Conservation (phyloP, 2,329 filamentous ascomycete species). For the Diaporthe amygdali region DNA sequence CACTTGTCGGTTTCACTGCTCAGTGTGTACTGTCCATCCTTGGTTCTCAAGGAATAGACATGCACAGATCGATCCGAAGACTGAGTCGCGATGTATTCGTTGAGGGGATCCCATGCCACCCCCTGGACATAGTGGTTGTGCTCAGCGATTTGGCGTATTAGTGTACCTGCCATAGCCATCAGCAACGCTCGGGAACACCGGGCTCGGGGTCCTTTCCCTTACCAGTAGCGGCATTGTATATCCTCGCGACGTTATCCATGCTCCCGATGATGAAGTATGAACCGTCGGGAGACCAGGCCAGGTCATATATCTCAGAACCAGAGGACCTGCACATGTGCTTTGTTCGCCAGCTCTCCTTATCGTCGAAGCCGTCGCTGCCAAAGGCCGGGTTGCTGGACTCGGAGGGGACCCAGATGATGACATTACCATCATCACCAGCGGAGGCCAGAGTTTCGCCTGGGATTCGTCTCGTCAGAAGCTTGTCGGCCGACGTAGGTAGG, state of each 20-base stretch:
- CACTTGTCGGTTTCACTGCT: conserved; percentile 66
- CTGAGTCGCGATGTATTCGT: conserved; percentile 97
- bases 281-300: conserved; percentile 98
- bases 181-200: background rate
- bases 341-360: conserved; percentile 95
- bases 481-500: background rate
- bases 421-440: conserved; percentile 95
- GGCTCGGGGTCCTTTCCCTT: conserved; percentile 25
- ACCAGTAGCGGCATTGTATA: conserved; percentile 95
- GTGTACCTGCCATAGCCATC: conserved; percentile 45
- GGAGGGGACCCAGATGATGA: conserved; percentile 93
- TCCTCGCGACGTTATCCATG: conserved; percentile 98
- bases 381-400: conserved; percentile 74
- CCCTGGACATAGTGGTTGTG: conserved; percentile 99
- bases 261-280: conserved; percentile 97
- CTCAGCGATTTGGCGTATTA: conserved; percentile 93
- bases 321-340: conserved; percentile 98
- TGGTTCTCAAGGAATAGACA: conserved; percentile 94
- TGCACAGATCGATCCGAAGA: conserved; percentile 98
- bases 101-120: conserved; percentile 96
- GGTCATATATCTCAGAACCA: conserved; percentile 95
- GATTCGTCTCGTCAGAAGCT: conserved; percentile 1
- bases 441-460: conserved; percentile 91
- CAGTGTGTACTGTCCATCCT: conserved; percentile 92
- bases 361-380: conserved; percentile 84